These are phyloP conservation scores for Serendipita sp. DNA, from an alignment of 768 basidiomycete species.

Conservation along the genomic window DNA sequence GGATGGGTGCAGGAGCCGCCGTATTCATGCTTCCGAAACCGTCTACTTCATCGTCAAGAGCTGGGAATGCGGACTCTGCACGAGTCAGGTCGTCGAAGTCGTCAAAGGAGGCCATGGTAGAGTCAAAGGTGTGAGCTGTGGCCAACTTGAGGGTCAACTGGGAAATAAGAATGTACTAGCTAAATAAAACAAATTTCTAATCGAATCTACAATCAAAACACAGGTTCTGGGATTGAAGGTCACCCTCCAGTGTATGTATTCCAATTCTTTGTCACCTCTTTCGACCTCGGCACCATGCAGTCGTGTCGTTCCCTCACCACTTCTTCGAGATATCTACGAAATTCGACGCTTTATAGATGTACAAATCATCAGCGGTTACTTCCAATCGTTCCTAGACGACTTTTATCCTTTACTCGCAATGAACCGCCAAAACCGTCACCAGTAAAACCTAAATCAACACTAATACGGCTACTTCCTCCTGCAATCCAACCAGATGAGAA, in stretches of 20 bases:
- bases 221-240: background rate
- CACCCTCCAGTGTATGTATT: background rate
- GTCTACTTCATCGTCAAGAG: conserved; percentile 49
- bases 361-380: conserved; percentile 4
- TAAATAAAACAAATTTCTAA: background rate
- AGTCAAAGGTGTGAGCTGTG: background rate
- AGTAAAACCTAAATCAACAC: conserved; percentile 9
- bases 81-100: conserved; percentile 67
- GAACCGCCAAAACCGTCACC: conserved; percentile 2
- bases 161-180: background rate
- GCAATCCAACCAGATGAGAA: conserved; percentile 23
- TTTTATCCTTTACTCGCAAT: conserved; percentile 1
- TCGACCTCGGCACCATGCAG: background rate
- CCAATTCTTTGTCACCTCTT: background rate
- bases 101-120: conserved; percentile 9
- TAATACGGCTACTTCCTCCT: conserved; percentile 19
- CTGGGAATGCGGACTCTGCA: conserved; percentile 72
- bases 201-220: no score
- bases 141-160: background rate
- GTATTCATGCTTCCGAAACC: conserved; percentile 34
- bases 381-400: background rate
- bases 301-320: background rate
- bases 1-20: background rate
- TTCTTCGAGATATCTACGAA: background rate
- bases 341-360: background rate